Conservation (phyloP, 148 eudicot genomes). For the Heliamphora exappendiculata region DNA sequence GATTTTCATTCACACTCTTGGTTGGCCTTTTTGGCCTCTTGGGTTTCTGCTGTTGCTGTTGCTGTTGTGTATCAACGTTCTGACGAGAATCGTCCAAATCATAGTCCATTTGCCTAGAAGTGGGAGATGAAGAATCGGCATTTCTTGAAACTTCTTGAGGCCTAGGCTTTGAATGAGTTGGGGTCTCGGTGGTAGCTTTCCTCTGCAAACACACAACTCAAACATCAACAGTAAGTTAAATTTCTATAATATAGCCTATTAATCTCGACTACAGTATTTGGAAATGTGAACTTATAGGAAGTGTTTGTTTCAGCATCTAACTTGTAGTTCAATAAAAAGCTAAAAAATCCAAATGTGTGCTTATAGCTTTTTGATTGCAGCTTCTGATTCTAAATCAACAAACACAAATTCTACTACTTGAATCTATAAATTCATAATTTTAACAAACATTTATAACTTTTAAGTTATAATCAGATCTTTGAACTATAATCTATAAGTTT, state of each 20-base stretch:
- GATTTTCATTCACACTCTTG: constrained; percentile 76
- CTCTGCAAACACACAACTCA: constrained; percentile 45
- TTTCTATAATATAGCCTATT: not conserved
- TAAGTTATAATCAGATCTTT: too few relatives aligned
- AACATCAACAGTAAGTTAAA: not conserved
- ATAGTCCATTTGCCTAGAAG: constrained; percentile 19
- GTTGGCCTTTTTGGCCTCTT: constrained; percentile 81
- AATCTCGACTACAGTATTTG: not conserved
- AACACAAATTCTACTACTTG: too few relatives aligned
- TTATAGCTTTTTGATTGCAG: too few relatives aligned
- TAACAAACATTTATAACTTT: too few relatives aligned
- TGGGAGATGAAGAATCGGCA: constrained; percentile 31
- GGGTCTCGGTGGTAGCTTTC: constrained; percentile 55
- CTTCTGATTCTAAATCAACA: too few relatives aligned
- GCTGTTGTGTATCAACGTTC: constrained; percentile 26
- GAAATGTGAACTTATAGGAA: not conserved
- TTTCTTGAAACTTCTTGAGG: constrained; percentile 29
- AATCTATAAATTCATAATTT: too few relatives aligned
- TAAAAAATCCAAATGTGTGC: too few relatives aligned
- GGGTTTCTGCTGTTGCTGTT: constrained; percentile 42
- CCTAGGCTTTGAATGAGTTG: constrained; percentile 38
- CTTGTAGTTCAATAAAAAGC: too few relatives aligned
- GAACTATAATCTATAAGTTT: too few relatives aligned
- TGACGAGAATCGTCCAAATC: constrained; percentile 38
- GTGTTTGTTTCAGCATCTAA: not conserved